These are phyloP conservation scores for Wickerhamomyces sp. DNA, from an alignment of 1,139 yeast species.

Conservation along the genomic window DNA sequence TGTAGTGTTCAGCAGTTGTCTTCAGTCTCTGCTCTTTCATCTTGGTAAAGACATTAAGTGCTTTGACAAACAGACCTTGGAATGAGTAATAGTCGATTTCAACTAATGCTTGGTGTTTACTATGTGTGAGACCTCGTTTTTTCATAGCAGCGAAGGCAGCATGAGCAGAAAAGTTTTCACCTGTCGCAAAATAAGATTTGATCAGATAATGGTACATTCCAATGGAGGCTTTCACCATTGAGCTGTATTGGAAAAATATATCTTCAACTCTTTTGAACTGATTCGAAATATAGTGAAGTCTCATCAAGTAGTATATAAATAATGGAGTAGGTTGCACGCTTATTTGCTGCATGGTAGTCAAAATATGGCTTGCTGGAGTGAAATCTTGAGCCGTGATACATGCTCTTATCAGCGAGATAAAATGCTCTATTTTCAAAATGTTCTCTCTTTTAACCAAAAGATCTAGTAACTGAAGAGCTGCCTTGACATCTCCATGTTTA, in stretches of 20 bases:
- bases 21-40: conserved; percentile 21
- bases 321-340: conserved; percentile 9
- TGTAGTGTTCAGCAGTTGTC: conserved; percentile 11
- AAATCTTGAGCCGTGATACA: conserved; percentile 36
- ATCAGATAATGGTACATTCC: conserved; percentile 10
- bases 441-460: conserved; percentile 53
- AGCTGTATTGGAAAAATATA: conserved; percentile 1
- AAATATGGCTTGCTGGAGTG: conserved; percentile 7
- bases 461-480: conserved; percentile 60
- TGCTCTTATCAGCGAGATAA: conserved; percentile 60
- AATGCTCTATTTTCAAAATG: conserved; percentile 54
- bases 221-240: conserved; percentile 1
- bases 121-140: neutral
- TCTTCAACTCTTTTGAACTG: conserved; percentile 11
- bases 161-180: conserved; percentile 6
- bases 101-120: conserved; percentile 5
- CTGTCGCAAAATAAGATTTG: conserved; percentile 12
- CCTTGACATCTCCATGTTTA: conserved; percentile 49
- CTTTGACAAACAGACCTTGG: conserved; percentile 20
- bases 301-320: conserved; percentile 13
- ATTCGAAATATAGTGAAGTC: conserved; percentile 8
- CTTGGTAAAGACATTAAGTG: conserved; percentile 39
- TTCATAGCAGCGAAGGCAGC: conserved; percentile 2
- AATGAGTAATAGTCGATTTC: conserved; percentile 12
- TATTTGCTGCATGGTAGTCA: conserved; percentile 9